These are phyloP conservation scores for Lachancea sp. DNA, from an alignment of 805 yeast genomes.

Conservation along the genomic window DNA sequence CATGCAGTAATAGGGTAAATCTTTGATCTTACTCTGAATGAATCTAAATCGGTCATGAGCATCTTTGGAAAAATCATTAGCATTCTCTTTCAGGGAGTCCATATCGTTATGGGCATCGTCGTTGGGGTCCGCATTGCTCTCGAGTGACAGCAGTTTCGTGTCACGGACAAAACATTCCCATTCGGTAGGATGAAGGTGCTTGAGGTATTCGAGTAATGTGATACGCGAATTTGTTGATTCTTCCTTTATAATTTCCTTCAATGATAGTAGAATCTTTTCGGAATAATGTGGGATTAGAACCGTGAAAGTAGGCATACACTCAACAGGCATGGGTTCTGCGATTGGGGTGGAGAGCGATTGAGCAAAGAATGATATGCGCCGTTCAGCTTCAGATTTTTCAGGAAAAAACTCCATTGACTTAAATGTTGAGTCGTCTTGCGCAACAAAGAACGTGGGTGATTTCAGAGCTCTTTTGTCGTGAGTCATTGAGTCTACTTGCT, in stretches of 20 bases:
- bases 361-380: conserved; percentile 83
- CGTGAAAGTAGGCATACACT: conserved; percentile 72
- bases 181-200: conserved; percentile 62
- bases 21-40: conserved; percentile 43
- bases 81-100: background rate
- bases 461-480: conserved; percentile 41
- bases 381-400: conserved; percentile 65
- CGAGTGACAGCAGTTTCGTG: conserved; percentile 57
- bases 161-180: conserved; percentile 80
- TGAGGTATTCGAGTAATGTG: conserved; percentile 75
- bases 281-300: conserved; percentile 83
- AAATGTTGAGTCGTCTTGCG: conserved; percentile 72
- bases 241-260: conserved; percentile 74
- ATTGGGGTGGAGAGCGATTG: conserved; percentile 84
- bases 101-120: conserved; percentile 9
- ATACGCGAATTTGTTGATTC: conserved; percentile 51
- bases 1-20: conserved; percentile 62
- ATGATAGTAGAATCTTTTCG: conserved; percentile 69
- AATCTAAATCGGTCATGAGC: conserved; percentile 10
- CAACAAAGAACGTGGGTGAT: conserved; percentile 73
- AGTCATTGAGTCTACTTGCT: conserved; percentile 36
- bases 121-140: conserved; percentile 35
- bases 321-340: conserved; percentile 61
- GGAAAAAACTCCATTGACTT: conserved; percentile 49
- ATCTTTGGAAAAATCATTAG: conserved; percentile 2